Percentiles rank a stretch among this genome's conserved stretches.
Evolutionary conservation across 768 basidiomycete species (phyloP).

Genomic region (Xerocomellus amylosporus): DNA sequence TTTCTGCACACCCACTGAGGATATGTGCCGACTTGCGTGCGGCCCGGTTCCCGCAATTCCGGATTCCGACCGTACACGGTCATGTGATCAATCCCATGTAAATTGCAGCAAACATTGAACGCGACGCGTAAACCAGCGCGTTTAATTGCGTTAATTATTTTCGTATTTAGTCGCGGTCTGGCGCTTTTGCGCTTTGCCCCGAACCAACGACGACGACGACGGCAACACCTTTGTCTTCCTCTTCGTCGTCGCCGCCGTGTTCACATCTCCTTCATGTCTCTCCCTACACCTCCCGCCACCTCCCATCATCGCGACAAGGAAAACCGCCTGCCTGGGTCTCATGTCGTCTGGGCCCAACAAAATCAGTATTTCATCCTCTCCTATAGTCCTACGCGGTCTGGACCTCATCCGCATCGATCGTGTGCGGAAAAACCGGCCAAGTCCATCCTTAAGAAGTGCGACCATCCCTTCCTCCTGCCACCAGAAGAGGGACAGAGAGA

Average conservation of each 20-base stretch:
- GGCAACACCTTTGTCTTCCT: background rate
- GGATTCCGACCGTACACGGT: background rate
- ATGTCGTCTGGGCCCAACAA: slow-evolving; percentile 52
- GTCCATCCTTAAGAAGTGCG: slow-evolving; percentile 67
- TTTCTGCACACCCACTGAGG: too few relatives aligned
- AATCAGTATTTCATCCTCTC: slow-evolving; percentile 47
- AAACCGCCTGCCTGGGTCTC: slow-evolving; percentile 37
- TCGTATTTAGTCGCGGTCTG: slow-evolving; percentile 22
- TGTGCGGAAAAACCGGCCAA: slow-evolving; percentile 48
- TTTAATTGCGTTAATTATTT: slow-evolving; percentile 34
- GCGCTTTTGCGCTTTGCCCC: slow-evolving; percentile 1
- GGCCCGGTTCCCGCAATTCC: background rate
- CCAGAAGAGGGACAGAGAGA: slow-evolving; percentile 52
- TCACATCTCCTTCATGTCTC: slow-evolving; percentile 35
- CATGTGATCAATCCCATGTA: slow-evolving; percentile 16
- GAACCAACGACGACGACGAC: slow-evolving; percentile 23
- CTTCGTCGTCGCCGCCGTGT: slow-evolving; percentile 14
- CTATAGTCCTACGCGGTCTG: slow-evolving; percentile 26
- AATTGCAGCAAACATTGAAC: slow-evolving; percentile 32
- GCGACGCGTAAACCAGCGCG: slow-evolving; percentile 43
- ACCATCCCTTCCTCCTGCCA: slow-evolving; percentile 33
- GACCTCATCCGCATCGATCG: slow-evolving; percentile 29
- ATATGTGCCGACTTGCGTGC: too few relatives aligned
- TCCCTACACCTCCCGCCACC: slow-evolving; percentile 62
- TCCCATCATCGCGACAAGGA: slow-evolving; percentile 59